Evolutionary conservation across 495 filamentous ascomycete genomes (phyloP).

Genomic region (Xylaria telfairii): DNA sequence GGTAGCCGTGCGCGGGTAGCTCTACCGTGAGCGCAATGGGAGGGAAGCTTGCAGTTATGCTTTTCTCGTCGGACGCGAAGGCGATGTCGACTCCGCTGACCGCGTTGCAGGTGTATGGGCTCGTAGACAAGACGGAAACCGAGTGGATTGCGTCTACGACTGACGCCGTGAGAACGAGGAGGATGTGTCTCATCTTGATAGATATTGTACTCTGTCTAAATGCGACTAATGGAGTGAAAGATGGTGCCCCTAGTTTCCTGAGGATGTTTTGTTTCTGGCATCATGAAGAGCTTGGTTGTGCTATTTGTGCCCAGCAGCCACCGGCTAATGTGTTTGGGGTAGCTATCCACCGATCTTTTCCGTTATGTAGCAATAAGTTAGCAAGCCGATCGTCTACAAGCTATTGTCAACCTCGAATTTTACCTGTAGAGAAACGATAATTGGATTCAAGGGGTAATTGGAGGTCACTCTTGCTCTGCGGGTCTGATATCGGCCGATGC

Average conservation of each 20-base stretch:
- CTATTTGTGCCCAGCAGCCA: neutral
- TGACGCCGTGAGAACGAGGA: neutral
- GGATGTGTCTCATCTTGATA: slow-evolving; percentile 11
- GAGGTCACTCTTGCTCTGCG: neutral
- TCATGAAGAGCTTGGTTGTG: neutral
- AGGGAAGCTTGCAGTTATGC: slow-evolving; percentile 26
- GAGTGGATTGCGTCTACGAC: slow-evolving; percentile 20
- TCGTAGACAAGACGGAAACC: slow-evolving; percentile 20
- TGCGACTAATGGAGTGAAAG: neutral
- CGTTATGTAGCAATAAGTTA: neutral
- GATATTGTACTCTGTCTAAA: neutral
- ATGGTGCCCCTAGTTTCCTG: too few species aligned
- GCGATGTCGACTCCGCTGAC: slow-evolving; percentile 26
- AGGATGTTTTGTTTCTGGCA: neutral
- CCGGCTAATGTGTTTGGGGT: slow-evolving; percentile 12
- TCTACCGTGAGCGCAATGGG: neutral
- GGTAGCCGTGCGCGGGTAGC: slow-evolving; percentile 21
- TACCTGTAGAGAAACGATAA: neutral
- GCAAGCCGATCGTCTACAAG: neutral
- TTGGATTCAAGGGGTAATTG: too few species aligned
- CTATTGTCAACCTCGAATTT: neutral
- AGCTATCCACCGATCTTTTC: neutral
- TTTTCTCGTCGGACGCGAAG: slow-evolving; percentile 18
- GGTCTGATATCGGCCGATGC: neutral
- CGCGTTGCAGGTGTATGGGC: slow-evolving; percentile 22